A percentile compares a stretch with the other conserved stretches of the same genome.
These are phyloP conservation scores for Sphaerulina musiva DNA, from an alignment of 2,329 filamentous ascomycete species.

Conservation along the genomic window DNA sequence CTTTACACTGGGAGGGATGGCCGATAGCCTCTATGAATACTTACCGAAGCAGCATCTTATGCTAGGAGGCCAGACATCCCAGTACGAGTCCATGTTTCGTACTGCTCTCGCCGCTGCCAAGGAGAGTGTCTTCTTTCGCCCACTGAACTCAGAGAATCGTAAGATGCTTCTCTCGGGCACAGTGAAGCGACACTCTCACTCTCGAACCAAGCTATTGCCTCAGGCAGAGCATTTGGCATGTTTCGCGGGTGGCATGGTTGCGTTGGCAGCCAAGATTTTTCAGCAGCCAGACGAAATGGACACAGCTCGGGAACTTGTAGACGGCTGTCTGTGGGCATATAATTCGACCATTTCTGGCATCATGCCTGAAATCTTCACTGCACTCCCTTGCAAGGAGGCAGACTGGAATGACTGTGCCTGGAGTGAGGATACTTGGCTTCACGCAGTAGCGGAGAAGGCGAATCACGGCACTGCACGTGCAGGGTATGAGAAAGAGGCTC, in stretches of 20 bases:
- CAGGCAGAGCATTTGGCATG: conserved; percentile 48
- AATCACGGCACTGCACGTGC: conserved; percentile 13
- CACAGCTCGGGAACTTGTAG: conserved; percentile 53
- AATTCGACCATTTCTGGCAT: conserved; percentile 52
- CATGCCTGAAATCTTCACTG: conserved; percentile 55
- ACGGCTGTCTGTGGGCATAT: conserved; percentile 61
- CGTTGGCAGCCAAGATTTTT: conserved; percentile 56
- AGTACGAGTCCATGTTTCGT: conserved; percentile 45
- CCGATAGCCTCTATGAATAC: conserved; percentile 34
- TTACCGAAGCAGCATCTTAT: conserved; percentile 28
- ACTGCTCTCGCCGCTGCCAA: conserved; percentile 44
- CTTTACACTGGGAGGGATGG: conserved; percentile 34
- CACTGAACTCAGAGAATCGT: conserved; percentile 39
- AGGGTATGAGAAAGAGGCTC: conserved; percentile 12
- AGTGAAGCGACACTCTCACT: conserved; percentile 11
- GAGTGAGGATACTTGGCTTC: conserved; percentile 42
- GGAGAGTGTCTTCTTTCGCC: conserved; percentile 41
- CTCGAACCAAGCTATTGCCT: conserved; percentile 14
- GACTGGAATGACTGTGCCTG: conserved; percentile 26
- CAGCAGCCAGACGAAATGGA: conserved; percentile 48
- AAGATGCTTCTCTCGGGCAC: conserved; percentile 21
- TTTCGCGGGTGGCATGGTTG: conserved; percentile 66
- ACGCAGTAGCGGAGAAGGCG: conserved; percentile 34
- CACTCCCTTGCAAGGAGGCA: conserved; percentile 42
- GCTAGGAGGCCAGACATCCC: conserved; percentile 27